These are phyloP conservation scores for Isabelozyma rhagii DNA, from an alignment of 805 yeast genomes.

Conservation along the genomic window DNA sequence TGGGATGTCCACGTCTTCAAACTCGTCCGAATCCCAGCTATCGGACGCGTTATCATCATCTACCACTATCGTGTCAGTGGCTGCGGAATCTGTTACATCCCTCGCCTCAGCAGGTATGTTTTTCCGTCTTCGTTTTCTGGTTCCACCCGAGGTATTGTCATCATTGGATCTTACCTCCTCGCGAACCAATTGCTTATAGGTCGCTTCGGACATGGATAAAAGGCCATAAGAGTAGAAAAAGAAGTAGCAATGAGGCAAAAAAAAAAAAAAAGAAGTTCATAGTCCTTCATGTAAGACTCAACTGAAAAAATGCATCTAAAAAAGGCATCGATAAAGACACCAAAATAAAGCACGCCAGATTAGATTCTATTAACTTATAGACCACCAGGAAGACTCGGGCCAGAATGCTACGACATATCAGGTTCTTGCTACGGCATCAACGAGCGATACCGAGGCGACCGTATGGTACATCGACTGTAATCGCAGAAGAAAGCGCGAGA, in stretches of 20 bases:
- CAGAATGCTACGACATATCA: background rate
- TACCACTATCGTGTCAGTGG: background rate
- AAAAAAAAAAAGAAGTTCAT: background rate
- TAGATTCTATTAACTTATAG: background rate
- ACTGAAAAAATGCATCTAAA: background rate
- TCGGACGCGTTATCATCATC: constrained; percentile 35
- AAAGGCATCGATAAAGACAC: background rate
- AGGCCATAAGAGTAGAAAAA: background rate
- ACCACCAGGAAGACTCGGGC: background rate
- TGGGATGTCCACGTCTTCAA: constrained; percentile 26
- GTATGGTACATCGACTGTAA: background rate
- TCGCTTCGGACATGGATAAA: constrained; percentile 8
- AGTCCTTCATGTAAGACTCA: background rate
- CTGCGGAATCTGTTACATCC: background rate
- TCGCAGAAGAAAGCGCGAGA: background rate
- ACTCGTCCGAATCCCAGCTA: constrained; percentile 24
- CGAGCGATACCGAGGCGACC: background rate
- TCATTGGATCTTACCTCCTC: background rate
- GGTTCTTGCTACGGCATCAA: background rate
- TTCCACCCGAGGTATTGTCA: background rate
- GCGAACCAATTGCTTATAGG: constrained; percentile 10
- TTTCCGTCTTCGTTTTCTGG: background rate
- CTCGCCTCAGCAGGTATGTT: background rate
- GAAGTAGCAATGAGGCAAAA: background rate
- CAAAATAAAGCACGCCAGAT: background rate